Evolutionary conservation across 2,329 filamentous ascomycete genomes (phyloP).

Genomic region (Botrytis deweyae): DNA sequence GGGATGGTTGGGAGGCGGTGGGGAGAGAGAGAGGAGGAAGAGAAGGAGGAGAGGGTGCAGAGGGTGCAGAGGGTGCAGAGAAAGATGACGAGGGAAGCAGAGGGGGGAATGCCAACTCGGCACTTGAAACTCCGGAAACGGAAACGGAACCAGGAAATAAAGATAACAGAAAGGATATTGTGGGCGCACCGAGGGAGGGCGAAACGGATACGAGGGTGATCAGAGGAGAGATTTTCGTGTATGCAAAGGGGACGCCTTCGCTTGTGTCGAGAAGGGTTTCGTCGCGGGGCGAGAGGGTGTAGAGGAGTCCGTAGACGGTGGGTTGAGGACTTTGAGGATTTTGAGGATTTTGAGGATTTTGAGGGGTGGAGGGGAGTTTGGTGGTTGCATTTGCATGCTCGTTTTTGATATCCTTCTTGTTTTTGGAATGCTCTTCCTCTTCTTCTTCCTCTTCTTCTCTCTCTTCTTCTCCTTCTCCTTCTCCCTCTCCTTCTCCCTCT

Average conservation of each 20-base stretch:
- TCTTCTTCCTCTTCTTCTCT: too few species aligned
- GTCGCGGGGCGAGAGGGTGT: conserved; percentile 50
- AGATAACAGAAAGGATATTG: not conserved
- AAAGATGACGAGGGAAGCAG: not conserved
- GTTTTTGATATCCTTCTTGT: not conserved
- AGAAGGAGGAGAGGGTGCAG: not conserved
- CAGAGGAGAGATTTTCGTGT: conserved; percentile 36
- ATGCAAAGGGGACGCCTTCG: conserved; percentile 63
- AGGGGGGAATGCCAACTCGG: not conserved
- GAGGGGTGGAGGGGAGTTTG: too few species aligned
- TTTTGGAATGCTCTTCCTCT: not conserved
- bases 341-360: too few species aligned
- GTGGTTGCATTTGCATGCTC: too few species aligned
- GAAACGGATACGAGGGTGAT: not conserved
- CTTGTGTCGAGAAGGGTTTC: conserved; percentile 53
- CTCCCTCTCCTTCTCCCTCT: too few species aligned
- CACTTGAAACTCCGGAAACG: not conserved
- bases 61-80: too few species aligned
- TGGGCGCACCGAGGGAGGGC: not conserved
- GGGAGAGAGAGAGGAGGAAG: not conserved
- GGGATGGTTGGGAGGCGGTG: not conserved
- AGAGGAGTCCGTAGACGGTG: conserved; percentile 53
- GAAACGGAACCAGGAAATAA: not conserved
- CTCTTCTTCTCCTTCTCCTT: too few species aligned
- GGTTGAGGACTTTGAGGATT: too few species aligned